Conservation (phyloP, 2,329 filamentous ascomycete species). For the Cytospora piceicola region DNA sequence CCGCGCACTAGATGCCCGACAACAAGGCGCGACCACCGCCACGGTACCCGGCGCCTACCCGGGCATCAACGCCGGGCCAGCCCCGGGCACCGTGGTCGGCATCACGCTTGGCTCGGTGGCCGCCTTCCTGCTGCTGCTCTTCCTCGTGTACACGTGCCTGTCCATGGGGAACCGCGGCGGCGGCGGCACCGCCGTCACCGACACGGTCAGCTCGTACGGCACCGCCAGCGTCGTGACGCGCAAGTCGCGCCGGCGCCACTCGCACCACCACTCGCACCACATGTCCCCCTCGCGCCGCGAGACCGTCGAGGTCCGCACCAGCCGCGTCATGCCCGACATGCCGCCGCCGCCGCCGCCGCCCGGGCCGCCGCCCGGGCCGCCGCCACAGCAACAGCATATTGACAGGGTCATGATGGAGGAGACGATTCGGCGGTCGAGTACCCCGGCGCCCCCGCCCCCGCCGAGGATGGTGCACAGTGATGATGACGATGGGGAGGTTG, state of each 20-base stretch:
- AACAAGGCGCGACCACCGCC: conserved; percentile 33
- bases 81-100: conserved; percentile 45
- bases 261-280: conserved; percentile 30
- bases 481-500: conserved; percentile 38
- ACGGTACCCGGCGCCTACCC: conserved; percentile 41
- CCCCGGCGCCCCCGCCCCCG: conserved; percentile 29
- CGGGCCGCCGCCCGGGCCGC: conserved; percentile 2
- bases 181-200: conserved; percentile 1
- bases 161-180: conserved; percentile 36
- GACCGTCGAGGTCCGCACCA: conserved; percentile 38
- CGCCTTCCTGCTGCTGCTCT: conserved; percentile 45
- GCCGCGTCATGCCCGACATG: conserved; percentile 1
- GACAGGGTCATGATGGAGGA: conserved; percentile 39
- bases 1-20: conserved; percentile 31
- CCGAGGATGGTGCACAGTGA: conserved; percentile 29
- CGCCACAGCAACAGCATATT: conserved; percentile 15
- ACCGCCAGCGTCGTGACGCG: conserved; percentile 35
- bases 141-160: conserved; percentile 40
- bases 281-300: conserved; percentile 31
- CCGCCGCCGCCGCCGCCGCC: background rate
- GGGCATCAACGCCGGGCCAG: conserved; percentile 34
- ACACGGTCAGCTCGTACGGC: conserved; percentile 31
- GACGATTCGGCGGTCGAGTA: conserved; percentile 32
- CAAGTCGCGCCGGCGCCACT: conserved; percentile 32
- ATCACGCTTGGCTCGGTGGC: conserved; percentile 49